Evolutionary conservation across 345 rosid genomes (phyloP).

Genomic region (Eucalyptus urophylla): DNA sequence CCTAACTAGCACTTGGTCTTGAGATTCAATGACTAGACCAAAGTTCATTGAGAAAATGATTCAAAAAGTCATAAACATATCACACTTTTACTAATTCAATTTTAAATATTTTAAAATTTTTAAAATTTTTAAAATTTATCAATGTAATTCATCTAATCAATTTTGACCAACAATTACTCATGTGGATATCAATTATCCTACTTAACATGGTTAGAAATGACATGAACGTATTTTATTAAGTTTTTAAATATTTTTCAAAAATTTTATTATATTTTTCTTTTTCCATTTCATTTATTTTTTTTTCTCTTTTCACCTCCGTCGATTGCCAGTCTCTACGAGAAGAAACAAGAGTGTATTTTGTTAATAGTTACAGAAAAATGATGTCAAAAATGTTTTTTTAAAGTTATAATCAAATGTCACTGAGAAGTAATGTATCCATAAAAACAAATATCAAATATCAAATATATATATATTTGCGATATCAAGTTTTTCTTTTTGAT

Average conservation of each 20-base stretch:
- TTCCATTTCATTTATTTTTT: too few relatives aligned
- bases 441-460: neutral
- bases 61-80: neutral
- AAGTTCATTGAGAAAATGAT: neutral
- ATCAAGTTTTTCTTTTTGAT: neutral
- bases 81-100: neutral
- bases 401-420: neutral
- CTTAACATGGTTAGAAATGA: fast-evolving
- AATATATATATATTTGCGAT: too few relatives aligned
- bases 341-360: neutral
- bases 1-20: neutral
- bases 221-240: too few relatives aligned
- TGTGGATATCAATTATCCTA: too few relatives aligned
- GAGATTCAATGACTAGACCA: neutral
- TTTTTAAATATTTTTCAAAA: too few relatives aligned
- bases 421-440: neutral
- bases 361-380: neutral
- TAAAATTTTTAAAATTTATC: too few relatives aligned
- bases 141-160: too few relatives aligned
- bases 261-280: fast-evolving
- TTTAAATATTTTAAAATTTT: too few relatives aligned
- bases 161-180: too few relatives aligned
- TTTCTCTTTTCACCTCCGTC: neutral
- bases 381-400: neutral
- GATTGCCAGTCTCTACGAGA: fast-evolving